Base-by-base conservation (phyloP, 805 yeast genomes). In the Spathaspora girioi region DNA sequence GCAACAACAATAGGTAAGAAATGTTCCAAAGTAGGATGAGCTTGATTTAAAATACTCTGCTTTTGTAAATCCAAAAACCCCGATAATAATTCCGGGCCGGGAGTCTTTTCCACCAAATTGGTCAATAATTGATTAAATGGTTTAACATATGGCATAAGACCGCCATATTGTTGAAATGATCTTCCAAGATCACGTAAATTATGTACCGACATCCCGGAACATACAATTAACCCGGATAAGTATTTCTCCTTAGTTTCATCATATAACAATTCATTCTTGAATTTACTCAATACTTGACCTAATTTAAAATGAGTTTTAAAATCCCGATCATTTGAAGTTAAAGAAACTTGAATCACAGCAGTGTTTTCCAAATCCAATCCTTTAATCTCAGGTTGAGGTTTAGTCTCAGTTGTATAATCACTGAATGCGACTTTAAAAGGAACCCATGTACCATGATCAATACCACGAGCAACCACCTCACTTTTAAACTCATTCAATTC, bases 401-500 rank as follows among this genome's bases (percentile, higher is more conserved):
- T 52, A 26, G 73, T 63, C 35, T 49, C 42, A 0, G 56, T 43
- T 42, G 54, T 63, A 42, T 80, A 75, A 55, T 64, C 63, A 5
- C 69, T 60, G 51, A 87, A 86, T 7, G 89, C 89, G 20, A 85
- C 87, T 60, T 86, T 82, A 53, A 84, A 74, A 1, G 93, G 93
- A 5, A 86, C 91, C 90, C 93, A 88, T 7, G 76, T 84, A 6
- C 96, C 96, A 67, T 88, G 96, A 62, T 88, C 96, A 19, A 89
- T 66, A 9, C 94, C 94, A 10, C 40, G 70, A n/a, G 68, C 62
- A 0, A 78, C 71, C 9, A 80, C 53, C 26, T 67, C 65, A 0
- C 83, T 66, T 2, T 68, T 57, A 47, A 84, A 70, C 0, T 84
- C 86, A 19, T 65, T 55, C 6, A 61, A 57, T 11, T 58, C 56